A percentile compares a stretch with the other conserved stretches of the same genome.
These are phyloP conservation scores for Epichloe gansuensis DNA, from an alignment of 2,329 filamentous ascomycete species.

Conservation along the genomic window DNA sequence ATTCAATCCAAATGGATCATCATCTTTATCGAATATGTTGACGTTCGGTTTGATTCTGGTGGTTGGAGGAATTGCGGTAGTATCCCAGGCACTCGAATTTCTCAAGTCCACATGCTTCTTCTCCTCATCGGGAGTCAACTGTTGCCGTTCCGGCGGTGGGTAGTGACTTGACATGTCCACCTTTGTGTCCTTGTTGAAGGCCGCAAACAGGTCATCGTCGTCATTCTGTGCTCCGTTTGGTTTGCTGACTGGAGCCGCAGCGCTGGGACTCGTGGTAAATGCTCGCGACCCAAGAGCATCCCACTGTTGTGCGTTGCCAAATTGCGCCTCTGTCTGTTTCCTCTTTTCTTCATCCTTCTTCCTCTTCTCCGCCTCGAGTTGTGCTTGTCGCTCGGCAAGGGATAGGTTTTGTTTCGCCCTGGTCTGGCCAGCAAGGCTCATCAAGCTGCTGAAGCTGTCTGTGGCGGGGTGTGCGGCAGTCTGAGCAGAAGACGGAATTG, in stretches of 20 bases:
- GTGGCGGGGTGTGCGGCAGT: conserved; percentile 37
- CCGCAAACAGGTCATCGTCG: conserved; percentile 53
- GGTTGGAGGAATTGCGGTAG: conserved; percentile 11
- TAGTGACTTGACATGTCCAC: conserved; percentile 56
- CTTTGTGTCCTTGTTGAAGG: conserved; percentile 53
- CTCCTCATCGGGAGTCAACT: conserved; percentile 32
- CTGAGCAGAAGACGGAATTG: conserved; percentile 27
- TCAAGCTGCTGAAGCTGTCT: conserved; percentile 70
- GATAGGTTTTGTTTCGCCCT: conserved; percentile 59
- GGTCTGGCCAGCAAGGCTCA: conserved; percentile 41
- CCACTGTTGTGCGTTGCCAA: conserved; percentile 66
- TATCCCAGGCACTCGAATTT: conserved; percentile 41
- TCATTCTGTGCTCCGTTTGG: conserved; percentile 18
- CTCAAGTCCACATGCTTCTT: conserved; percentile 35
- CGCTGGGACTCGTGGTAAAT: conserved; percentile 25
- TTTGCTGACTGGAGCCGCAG: conserved; percentile 11
- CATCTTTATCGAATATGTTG: conserved; percentile 51
- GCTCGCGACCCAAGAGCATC: conserved; percentile 52
- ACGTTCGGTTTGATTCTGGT: conserved; percentile 7
- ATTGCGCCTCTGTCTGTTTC: conserved; percentile 62
- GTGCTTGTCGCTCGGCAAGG: conserved; percentile 65
- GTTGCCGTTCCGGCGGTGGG: conserved; percentile 37
- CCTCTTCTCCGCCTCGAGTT: conserved; percentile 51
- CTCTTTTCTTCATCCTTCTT: conserved; percentile 64
- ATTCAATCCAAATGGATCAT: conserved; percentile 78